These are phyloP conservation scores for Mycocentrospora acerina DNA, from an alignment of 2,329 filamentous ascomycete genomes.

Conservation along the genomic window DNA sequence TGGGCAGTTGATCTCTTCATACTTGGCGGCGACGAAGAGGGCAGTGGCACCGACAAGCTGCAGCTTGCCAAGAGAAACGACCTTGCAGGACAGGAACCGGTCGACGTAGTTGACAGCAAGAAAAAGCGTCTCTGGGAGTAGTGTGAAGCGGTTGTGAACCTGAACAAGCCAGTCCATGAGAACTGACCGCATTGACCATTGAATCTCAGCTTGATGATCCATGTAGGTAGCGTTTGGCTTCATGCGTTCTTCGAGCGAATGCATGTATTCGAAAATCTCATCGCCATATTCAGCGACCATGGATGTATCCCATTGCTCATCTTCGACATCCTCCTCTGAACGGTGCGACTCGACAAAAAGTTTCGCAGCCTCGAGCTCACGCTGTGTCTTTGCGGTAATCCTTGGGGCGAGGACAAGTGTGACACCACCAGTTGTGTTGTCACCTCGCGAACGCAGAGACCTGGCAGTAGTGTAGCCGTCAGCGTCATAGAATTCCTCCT, in stretches of 20 bases:
- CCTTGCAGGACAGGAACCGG: constrained; percentile 90
- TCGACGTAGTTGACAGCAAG: constrained; percentile 96
- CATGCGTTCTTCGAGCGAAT: constrained; percentile 82
- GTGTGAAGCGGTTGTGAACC: constrained; percentile 86
- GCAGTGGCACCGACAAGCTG: constrained; percentile 96
- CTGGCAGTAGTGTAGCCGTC: constrained; percentile 73
- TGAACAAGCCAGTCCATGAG: constrained; percentile 98
- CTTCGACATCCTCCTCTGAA: constrained; percentile 75
- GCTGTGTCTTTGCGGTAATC: constrained; percentile 66
- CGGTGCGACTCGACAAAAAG: constrained; percentile 66
- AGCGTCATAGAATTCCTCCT: constrained; percentile 73
- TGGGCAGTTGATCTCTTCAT: constrained; percentile 97
- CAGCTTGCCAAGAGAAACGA: constrained; percentile 91
- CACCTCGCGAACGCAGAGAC: constrained; percentile 73
- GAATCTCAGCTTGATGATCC: constrained; percentile 94
- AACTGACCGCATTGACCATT: constrained; percentile 98
- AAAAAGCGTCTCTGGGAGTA: constrained; percentile 93
- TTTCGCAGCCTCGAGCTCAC: constrained; percentile 71
- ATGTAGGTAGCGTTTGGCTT: constrained; percentile 92
- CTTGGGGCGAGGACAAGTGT: constrained; percentile 72
- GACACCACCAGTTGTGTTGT: constrained; percentile 68
- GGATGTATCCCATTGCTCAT: constrained; percentile 89
- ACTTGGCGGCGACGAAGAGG: constrained; percentile 94
- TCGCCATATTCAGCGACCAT: constrained; percentile 98
- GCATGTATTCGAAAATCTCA: constrained; percentile 94